Evolutionary conservation across 495 filamentous ascomycete species (phyloP).

Genomic region (Platismatia glauca): DNA sequence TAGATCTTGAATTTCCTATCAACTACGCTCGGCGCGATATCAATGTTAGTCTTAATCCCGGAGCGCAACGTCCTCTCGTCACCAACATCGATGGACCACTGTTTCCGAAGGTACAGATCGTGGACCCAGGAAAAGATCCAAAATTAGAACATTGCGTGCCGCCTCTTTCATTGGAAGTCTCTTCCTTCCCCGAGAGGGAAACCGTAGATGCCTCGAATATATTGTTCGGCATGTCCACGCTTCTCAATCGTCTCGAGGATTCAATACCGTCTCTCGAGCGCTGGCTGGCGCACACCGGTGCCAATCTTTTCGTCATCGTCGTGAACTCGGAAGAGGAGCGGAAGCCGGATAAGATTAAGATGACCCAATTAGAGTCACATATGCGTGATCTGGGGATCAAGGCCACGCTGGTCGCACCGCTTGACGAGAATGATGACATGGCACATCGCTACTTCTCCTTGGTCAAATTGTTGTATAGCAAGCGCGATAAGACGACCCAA

Average conservation of each 20-base stretch:
- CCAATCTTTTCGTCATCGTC: constrained; percentile 47
- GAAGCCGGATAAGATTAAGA: constrained; percentile 3
- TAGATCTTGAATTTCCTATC: constrained; percentile 12
- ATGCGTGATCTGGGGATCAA: constrained; percentile 41
- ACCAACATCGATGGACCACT: constrained; percentile 31
- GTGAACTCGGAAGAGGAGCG: constrained; percentile 38
- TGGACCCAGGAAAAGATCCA: constrained; percentile 21
- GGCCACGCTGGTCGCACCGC: constrained; percentile 42
- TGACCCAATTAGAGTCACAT: constrained; percentile 30
- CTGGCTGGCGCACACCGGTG: constrained; percentile 50
- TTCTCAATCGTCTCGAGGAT: constrained; percentile 44
- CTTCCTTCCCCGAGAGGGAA: constrained; percentile 26
- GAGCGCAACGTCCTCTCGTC: constrained; percentile 20
- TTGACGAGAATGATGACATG: constrained; percentile 36
- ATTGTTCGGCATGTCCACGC: constrained; percentile 55
- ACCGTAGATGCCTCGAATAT: constrained; percentile 42
- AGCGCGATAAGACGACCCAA: constrained; percentile 38
- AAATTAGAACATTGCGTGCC: constrained; percentile 8
- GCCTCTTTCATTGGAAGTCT: constrained; percentile 32
- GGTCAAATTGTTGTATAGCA: constrained; percentile 40
- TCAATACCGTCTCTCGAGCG: constrained; percentile 49
- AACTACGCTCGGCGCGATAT: constrained; percentile 40
- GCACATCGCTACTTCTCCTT: constrained; percentile 53
- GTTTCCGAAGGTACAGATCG: constrained; percentile 18
- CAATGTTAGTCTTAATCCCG: constrained; percentile 14